Conservation (phyloP, 257 asterid species). For the Perilla frutescens region DNA sequence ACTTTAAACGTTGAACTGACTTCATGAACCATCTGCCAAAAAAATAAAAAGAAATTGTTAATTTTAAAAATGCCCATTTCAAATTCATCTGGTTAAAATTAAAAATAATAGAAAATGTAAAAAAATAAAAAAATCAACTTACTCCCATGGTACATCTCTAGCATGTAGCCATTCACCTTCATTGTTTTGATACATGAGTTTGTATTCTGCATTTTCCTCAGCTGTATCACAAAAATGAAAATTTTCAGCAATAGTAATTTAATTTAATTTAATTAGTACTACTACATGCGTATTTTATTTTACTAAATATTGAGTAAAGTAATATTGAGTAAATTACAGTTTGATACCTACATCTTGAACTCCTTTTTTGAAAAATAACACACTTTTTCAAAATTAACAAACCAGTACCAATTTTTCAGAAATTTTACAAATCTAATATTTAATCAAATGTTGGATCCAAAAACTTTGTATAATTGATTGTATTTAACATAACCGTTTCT, state of each 20-base stretch:
- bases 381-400: too few relatives aligned
- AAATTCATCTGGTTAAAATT: not conserved
- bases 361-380: too few relatives aligned
- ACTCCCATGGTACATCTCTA: conserved; percentile 73
- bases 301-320: too few relatives aligned
- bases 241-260: not conserved
- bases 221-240: conserved; percentile 38
- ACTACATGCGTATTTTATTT: too few relatives aligned
- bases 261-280: too few relatives aligned
- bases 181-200: conserved; percentile 59
- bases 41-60: not conserved
- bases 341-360: too few relatives aligned
- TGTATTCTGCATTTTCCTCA: conserved; percentile 46
- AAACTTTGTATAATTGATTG: too few relatives aligned
- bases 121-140: conserved; percentile 11
- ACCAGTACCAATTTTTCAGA: too few relatives aligned
- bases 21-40: conserved; percentile 53
- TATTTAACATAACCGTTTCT: too few relatives aligned
- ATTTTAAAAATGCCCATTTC: not conserved
- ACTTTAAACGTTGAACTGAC: conserved; percentile 57
- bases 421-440: too few relatives aligned
- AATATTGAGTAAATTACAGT: too few relatives aligned
- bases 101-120: not conserved
- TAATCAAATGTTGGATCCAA: too few relatives aligned
- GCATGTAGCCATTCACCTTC: conserved; percentile 77